A percentile compares a stretch with the other conserved stretches of the same genome.
Evolutionary conservation across 2,329 filamentous ascomycete genomes (phyloP).

Genomic region (Pyrenochaeta sp.): DNA sequence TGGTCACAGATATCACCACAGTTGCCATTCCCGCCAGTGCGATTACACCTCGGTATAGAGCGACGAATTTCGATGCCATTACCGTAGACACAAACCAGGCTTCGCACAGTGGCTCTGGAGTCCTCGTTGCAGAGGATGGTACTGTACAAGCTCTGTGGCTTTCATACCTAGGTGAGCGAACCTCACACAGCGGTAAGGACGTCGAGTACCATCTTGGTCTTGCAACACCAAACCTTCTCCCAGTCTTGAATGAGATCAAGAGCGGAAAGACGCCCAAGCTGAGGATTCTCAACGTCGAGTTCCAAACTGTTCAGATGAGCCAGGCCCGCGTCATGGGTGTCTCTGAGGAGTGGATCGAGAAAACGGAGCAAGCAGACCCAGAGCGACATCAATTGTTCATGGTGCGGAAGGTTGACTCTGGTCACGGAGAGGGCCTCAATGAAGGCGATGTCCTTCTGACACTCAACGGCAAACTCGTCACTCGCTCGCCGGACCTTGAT

Average conservation of each 20-base stretch:
- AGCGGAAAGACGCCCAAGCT: slow-evolving; percentile 79
- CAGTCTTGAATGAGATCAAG: slow-evolving; percentile 87
- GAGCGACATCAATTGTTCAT: slow-evolving; percentile 97
- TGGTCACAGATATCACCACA: slow-evolving; percentile 95
- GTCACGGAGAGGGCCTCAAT: slow-evolving; percentile 69
- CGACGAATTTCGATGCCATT: slow-evolving; percentile 95
- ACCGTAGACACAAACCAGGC: slow-evolving; percentile 94
- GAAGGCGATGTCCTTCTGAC: slow-evolving; percentile 95
- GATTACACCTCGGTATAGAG: slow-evolving; percentile 88
- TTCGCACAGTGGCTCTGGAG: slow-evolving; percentile 91
- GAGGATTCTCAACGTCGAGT: slow-evolving; percentile 91
- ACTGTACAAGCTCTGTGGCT: slow-evolving; percentile 96
- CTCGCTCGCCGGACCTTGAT: slow-evolving; percentile 89
- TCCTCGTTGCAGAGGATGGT: slow-evolving; percentile 86
- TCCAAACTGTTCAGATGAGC: slow-evolving; percentile 94
- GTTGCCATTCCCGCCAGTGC: slow-evolving; percentile 95
- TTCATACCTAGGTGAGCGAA: slow-evolving; percentile 92
- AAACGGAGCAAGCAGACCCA: slow-evolving; percentile 86
- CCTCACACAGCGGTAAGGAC: slow-evolving; percentile 79
- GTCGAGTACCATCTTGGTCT: slow-evolving; percentile 96
- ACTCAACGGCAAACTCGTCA: slow-evolving; percentile 90
- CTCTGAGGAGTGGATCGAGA: slow-evolving; percentile 92
- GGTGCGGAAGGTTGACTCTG: slow-evolving; percentile 86
- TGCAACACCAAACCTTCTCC: slow-evolving; percentile 84
- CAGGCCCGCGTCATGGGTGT: slow-evolving; percentile 98